Conservation (phyloP, 305 asterid species). For the Fraxinus platypoda region DNA sequence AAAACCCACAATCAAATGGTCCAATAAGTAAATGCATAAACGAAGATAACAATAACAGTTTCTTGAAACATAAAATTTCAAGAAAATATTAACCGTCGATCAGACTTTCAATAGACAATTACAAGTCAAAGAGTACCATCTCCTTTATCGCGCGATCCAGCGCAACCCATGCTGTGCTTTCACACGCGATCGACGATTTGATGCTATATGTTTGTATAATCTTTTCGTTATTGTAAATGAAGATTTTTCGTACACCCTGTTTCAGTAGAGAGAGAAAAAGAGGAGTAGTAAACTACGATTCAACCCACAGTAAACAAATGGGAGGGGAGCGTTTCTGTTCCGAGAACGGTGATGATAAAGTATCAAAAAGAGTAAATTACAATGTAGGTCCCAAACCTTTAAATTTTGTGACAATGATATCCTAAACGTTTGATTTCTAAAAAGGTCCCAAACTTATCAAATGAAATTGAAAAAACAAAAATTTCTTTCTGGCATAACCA, state of each 20-base stretch:
- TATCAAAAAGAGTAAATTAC: background rate
- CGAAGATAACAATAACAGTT: background rate
- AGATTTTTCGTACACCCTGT: background rate
- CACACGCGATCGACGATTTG: constrained; percentile 10
- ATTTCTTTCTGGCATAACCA: background rate
- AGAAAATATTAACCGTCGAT: background rate
- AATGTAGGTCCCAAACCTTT: background rate
- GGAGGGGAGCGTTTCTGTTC: background rate
- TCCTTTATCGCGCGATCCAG: constrained; percentile 55
- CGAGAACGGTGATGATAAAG: background rate
- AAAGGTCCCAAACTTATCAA: background rate
- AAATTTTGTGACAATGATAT: background rate
- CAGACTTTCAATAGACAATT: background rate
- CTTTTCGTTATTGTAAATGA: background rate
- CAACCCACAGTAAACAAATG: background rate
- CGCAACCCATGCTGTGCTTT: constrained; percentile 46
- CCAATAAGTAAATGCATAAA: background rate
- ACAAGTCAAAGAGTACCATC: constrained; percentile 23
- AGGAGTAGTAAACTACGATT: background rate
- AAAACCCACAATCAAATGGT: background rate
- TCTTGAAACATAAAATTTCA: background rate
- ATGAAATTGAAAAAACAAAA: too few relatives aligned
- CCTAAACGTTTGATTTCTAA: background rate
- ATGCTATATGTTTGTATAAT: background rate
- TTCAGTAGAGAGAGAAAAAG: background rate